phyloP scores from a whole-genome alignment of 176 grass and related monocot genomes.

The Chloris gayana region DNA sequence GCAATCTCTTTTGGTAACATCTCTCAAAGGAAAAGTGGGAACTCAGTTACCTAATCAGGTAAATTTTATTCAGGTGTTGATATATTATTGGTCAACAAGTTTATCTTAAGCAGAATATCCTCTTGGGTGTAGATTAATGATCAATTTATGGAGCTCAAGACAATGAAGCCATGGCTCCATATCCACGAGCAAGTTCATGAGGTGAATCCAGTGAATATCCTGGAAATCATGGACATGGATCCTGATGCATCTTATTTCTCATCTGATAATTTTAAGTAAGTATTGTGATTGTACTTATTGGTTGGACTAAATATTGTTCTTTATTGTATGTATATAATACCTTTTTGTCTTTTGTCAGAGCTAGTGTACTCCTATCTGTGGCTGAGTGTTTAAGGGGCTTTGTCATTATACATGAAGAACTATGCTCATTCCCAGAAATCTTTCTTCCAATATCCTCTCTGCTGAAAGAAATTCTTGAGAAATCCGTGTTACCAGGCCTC shows the following conservation, averaged over 20 bases:
- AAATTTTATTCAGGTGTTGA: conserved; percentile 26
- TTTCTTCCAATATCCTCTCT: conserved; percentile 71
- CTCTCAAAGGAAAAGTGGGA: conserved; percentile 57
- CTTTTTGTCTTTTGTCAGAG: conserved; percentile 59
- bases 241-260: conserved; percentile 63
- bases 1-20: conserved; percentile 76
- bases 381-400: conserved; percentile 79
- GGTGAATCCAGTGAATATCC: conserved; percentile 60
- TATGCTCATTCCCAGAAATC: conserved; percentile 81
- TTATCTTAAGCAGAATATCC: conserved; percentile 32
- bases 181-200: conserved; percentile 49
- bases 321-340: conserved; percentile 3
- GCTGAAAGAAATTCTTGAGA: conserved; percentile 64
- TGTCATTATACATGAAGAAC: conserved; percentile 74
- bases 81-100: neutral
- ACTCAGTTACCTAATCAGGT: conserved; percentile 55
- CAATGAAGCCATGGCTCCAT: conserved; percentile 64
- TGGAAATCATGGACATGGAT: conserved; percentile 67
- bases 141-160: conserved; percentile 81
- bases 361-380: conserved; percentile 66
- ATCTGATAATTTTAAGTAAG: conserved; percentile 77
- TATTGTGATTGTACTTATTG: neutral
- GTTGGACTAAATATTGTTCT: neutral
- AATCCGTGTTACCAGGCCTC: conserved; percentile 37
- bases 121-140: conserved; percentile 57